Base-by-base conservation (phyloP, 2,329 filamentous ascomycete species). In the Mariannaea elegans region DNA sequence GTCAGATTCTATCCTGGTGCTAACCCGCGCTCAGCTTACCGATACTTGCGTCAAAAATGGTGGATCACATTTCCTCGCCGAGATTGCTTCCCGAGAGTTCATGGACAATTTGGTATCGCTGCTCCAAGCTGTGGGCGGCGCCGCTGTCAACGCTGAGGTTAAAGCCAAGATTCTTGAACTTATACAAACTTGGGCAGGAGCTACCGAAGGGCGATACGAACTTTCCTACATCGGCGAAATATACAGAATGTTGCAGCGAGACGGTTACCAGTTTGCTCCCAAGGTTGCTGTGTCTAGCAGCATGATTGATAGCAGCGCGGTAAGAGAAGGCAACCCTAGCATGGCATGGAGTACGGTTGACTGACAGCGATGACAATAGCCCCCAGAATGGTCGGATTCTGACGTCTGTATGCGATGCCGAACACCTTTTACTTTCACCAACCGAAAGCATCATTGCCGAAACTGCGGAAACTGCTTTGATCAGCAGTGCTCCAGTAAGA, bases 11-110 rank as follows among this genome's bases (percentile, higher is more conserved):
- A 34, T 19, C 24, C 18, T 12, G 6, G 47, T 51, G 56, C 66
- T 71, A 54, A 69, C 59, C 48, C 61, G 21, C 21, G 50, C 32
- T 48, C 18, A 87, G 93, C 90, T 99, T 71, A 97, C 94, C 66
- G 95, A 99, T 80, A 98, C 95, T 1, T 99, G 95, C 75, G 93
- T 98, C 62, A 99, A 99, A 81, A 99, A 99, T 82, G 95, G 95
- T 60, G 95, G 95, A 68, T 87, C 90, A 36, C 95, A 99, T 78
- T 99, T 99, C 77, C 88, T 99, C 48, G 85, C 89, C 66, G 95
- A 99, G 80, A 95, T 99, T 69, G 94, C 95, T 38, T 97, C 94
- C 16, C 88, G 94, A 65, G 95, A 99, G 80, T 99, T 98, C 73
- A 96, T 99, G 91, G 95, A 99, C 79, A 97, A 97, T 74, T 80